phyloP scores from a whole-genome alignment of 2,329 filamentous ascomycete genomes.

The Paecilomyces niveus region DNA sequence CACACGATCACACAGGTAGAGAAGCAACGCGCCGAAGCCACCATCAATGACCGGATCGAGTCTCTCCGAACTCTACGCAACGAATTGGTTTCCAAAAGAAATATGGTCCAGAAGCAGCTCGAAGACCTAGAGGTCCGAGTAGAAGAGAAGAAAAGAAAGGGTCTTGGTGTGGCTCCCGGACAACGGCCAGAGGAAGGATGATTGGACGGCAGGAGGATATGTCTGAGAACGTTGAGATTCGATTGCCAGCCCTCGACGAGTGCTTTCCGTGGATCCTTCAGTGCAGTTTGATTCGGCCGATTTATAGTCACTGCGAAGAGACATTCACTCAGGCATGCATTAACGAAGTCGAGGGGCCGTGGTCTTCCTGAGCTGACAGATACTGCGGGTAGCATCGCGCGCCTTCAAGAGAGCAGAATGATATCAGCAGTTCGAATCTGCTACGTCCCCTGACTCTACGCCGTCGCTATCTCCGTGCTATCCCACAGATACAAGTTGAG shows the following conservation, averaged over 20 bases:
- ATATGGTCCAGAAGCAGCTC: conserved; percentile 52
- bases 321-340: neutral
- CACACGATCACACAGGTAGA: conserved; percentile 26
- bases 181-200: conserved; percentile 13
- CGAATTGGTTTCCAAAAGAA: conserved; percentile 45
- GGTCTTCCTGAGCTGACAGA: neutral
- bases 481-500: neutral
- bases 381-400: neutral
- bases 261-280: neutral
- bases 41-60: conserved; percentile 49
- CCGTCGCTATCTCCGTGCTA: neutral
- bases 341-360: neutral
- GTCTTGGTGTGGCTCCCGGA: conserved; percentile 20
- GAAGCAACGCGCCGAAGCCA: conserved; percentile 43
- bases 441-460: neutral
- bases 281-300: neutral
- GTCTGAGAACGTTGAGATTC: neutral
- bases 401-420: neutral
- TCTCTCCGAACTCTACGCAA: conserved; percentile 45
- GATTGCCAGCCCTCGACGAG: neutral
- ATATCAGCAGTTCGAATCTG: neutral
- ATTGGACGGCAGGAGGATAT: neutral
- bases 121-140: conserved; percentile 40
- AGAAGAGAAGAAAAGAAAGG: conserved; percentile 32
- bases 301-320: neutral